phyloP scores from a whole-genome alignment of 2,329 filamentous ascomycete genomes.

The Trichophaea hybrida region DNA sequence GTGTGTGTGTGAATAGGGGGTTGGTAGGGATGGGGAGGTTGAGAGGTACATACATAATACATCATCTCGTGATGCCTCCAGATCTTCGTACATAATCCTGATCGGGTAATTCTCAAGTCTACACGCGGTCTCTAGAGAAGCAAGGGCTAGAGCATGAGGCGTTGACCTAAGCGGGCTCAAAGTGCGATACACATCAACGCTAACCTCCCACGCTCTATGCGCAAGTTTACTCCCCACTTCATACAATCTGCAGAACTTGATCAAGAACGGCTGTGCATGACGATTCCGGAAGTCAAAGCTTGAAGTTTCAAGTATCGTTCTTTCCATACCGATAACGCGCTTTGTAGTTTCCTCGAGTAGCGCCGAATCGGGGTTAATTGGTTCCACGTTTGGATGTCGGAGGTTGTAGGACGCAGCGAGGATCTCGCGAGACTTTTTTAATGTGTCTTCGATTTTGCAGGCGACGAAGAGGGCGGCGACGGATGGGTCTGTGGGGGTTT shows the following conservation, averaged over 20 bases:
- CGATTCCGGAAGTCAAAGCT: slow-evolving; percentile 88
- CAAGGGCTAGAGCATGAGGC: slow-evolving; percentile 69
- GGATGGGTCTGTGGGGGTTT: slow-evolving; percentile 50
- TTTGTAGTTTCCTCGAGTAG: slow-evolving; percentile 67
- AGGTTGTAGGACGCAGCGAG: slow-evolving; percentile 81
- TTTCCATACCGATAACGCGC: slow-evolving; percentile 74
- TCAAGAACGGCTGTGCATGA: slow-evolving; percentile 69
- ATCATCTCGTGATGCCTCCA: slow-evolving; percentile 37
- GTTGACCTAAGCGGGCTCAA: slow-evolving; percentile 84
- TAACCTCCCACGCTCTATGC: slow-evolving; percentile 62
- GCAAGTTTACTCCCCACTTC: slow-evolving; percentile 45
- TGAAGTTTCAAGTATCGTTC: slow-evolving; percentile 81
- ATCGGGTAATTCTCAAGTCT: slow-evolving; percentile 47
- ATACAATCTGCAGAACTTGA: slow-evolving; percentile 58
- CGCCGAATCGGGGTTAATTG: slow-evolving; percentile 41
- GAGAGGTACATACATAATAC: slow-evolving; percentile 33
- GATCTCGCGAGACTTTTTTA: slow-evolving; percentile 92
- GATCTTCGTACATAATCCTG: slow-evolving; percentile 33
- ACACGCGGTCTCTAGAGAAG: slow-evolving; percentile 65
- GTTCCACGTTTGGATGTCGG: slow-evolving; percentile 42
- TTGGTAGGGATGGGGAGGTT: slow-evolving; percentile 3
- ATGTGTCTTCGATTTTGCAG: slow-evolving; percentile 94
- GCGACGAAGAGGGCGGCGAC: slow-evolving; percentile 79
- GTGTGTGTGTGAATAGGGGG: slow-evolving; percentile 30
- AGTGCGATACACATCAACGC: slow-evolving; percentile 81